Evolutionary conservation across 495 filamentous ascomycete species (phyloP), one percentile per base, ranked within the genome.

Genomic region (Friedmanniomyces simplex): DNA sequence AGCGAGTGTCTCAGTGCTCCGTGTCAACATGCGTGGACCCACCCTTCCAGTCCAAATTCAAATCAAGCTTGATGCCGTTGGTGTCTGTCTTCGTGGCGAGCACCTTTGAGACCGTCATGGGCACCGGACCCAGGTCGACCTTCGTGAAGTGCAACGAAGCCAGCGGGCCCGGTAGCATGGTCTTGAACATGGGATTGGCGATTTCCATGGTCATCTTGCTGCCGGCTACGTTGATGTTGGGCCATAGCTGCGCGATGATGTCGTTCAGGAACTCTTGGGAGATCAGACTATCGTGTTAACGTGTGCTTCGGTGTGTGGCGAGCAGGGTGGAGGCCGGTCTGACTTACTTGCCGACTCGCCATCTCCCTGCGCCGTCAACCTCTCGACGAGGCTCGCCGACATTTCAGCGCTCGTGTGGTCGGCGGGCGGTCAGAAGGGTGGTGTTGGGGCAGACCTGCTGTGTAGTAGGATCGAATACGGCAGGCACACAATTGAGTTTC

Each of bases 171-270:
- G 73, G 71, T 0, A 74, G 67, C 65, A 69, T 73, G 14, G 58
- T 58, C 14, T 59, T 66, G 48, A 76, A 71, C 65, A 76, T 70
- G 45, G 69, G 71, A 41, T 74, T 68, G 42, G 63, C 72, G 45
- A 71, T 70, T 8, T 68, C 53, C 60, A 70, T 73, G 49, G 62
- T 67, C 63, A 72, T 72, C 26, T 64, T 62, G 63, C 64, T 58
- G 11, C 57, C 68, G 24, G 69, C 72, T 5, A 70, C 66, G 37
- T 53, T 60, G 57, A 74, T 71, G 53, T 76, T 72, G 42, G 73
- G 73, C 73, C 73, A 76, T 60, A 76, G 61, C 50, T 69, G 69
- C n/a, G 50, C 64, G 43, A 76, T 62, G 36, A 76, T 63, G 57
- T 76, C 71, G 58, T 76, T 76, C 53, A 76, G 62, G 55, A 73